A percentile compares a stretch with the other conserved stretches of the same genome.
phyloP scores from a whole-genome alignment of 1,139 yeast species.

The Hyphopichia khmerensis region DNA sequence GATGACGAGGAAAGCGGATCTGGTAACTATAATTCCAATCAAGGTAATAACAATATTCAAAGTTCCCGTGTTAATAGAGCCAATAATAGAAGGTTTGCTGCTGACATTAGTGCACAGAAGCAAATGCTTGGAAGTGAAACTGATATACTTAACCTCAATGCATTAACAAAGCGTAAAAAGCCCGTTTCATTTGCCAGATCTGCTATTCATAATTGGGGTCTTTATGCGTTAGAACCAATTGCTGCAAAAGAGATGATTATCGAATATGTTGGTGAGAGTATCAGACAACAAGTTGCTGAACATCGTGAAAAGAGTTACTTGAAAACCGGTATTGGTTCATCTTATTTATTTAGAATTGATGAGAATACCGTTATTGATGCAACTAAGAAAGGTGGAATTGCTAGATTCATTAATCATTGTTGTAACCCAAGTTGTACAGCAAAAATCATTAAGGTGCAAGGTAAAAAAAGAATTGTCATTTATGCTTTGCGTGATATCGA shows the following conservation, averaged over 20 bases:
- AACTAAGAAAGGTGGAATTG: slow-evolving; percentile 95
- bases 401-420: slow-evolving; percentile 93
- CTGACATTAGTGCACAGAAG: slow-evolving; percentile 81
- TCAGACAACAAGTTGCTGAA: slow-evolving; percentile 93
- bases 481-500: slow-evolving; percentile 88
- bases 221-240: slow-evolving; percentile 92
- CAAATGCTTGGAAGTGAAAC: slow-evolving; percentile 79
- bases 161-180: slow-evolving; percentile 83
- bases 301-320: slow-evolving; percentile 83
- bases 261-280: slow-evolving; percentile 96
- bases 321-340: slow-evolving; percentile 92
- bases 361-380: slow-evolving; percentile 97
- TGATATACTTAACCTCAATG: slow-evolving; percentile 72
- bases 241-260: slow-evolving; percentile 96
- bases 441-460: slow-evolving; percentile 92
- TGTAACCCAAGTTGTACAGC: slow-evolving; percentile 98
- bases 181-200: slow-evolving; percentile 96
- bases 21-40: slow-evolving; percentile 21
- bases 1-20: slow-evolving; percentile 52
- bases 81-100: slow-evolving; percentile 84
- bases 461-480: slow-evolving; percentile 89
- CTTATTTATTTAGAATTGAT: slow-evolving; percentile 88
- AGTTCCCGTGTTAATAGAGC: slow-evolving; percentile 88
- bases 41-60: slow-evolving; percentile 30
- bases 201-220: slow-evolving; percentile 97